phyloP scores from a whole-genome alignment of 768 basidiomycete genomes.

The Leccinum broughii region DNA sequence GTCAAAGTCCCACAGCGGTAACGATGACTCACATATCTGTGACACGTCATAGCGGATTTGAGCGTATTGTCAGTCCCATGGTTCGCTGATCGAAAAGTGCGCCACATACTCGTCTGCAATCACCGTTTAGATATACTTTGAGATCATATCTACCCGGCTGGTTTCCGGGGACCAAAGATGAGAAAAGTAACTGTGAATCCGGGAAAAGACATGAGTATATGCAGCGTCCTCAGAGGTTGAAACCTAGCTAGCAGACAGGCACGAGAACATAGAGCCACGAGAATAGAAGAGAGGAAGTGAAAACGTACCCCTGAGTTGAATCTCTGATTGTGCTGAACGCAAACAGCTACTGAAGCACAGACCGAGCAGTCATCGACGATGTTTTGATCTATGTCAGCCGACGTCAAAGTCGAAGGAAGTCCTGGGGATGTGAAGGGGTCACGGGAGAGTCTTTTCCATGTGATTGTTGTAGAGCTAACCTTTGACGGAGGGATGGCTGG shows the following conservation, averaged over 20 bases:
- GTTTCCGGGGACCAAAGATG: slow-evolving; percentile 35
- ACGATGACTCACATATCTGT: slow-evolving; percentile 51
- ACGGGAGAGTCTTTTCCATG: slow-evolving; percentile 25
- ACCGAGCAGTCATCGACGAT: slow-evolving; percentile 88
- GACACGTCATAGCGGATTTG: not conserved
- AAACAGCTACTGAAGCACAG: slow-evolving; percentile 81
- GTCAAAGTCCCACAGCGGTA: not conserved
- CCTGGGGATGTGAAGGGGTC: slow-evolving; percentile 34
- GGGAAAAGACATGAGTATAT: slow-evolving; percentile 7
- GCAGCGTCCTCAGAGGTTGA: not conserved
- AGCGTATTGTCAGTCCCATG: not conserved
- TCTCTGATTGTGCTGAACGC: slow-evolving; percentile 63
- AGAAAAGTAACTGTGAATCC: slow-evolving; percentile 25
- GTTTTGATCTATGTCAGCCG: slow-evolving; percentile 70
- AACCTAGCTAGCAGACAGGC: not conserved
- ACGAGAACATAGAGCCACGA: not conserved
- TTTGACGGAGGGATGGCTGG: slow-evolving; percentile 22
- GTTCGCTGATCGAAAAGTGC: not conserved
- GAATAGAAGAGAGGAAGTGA: not conserved
- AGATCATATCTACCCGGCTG: slow-evolving; percentile 35
- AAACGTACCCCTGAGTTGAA: slow-evolving; percentile 57
- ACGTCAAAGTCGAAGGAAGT: slow-evolving; percentile 35
- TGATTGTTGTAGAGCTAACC: not conserved
- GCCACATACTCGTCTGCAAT: slow-evolving; percentile 43
- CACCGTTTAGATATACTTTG: slow-evolving; percentile 46